Percentiles rank a stretch among this genome's conserved stretches.
These are phyloP conservation scores for Fusarium sp. DNA, from an alignment of 2,329 filamentous ascomycete genomes.

Conservation along the genomic window DNA sequence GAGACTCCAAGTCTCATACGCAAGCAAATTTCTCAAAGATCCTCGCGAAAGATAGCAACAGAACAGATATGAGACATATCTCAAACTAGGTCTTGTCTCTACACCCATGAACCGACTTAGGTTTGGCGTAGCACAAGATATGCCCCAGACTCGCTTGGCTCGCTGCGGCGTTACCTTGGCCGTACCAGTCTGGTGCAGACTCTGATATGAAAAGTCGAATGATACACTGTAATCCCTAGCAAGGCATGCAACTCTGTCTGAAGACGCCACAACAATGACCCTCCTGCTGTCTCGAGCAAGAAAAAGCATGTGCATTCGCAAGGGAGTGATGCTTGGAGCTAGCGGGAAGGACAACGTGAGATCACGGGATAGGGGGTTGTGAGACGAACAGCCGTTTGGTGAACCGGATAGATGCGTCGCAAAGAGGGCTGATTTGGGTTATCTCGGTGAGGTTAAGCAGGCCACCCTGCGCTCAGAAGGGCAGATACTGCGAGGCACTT, in stretches of 20 bases:
- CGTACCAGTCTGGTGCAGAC: slow-evolving; percentile 26
- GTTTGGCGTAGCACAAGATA: slow-evolving; percentile 22
- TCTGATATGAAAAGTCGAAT: slow-evolving; percentile 11
- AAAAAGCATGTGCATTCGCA: slow-evolving; percentile 27
- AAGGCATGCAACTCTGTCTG: slow-evolving; percentile 20
- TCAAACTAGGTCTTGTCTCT: slow-evolving; percentile 3
- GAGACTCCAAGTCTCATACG: slow-evolving; percentile 15
- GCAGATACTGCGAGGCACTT: slow-evolving; percentile 10
- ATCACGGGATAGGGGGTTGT: slow-evolving; percentile 36
- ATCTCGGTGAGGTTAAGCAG: slow-evolving; percentile 23
- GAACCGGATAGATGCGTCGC: slow-evolving; percentile 42
- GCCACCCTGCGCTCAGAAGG: neutral
- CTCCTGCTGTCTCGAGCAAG: slow-evolving; percentile 23
- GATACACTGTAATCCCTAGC: slow-evolving; percentile 1
- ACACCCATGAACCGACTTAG: slow-evolving; percentile 9
- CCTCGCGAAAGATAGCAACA: slow-evolving; percentile 15
- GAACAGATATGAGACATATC: slow-evolving; percentile 9
- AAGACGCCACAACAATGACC: slow-evolving; percentile 8
- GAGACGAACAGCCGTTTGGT: slow-evolving; percentile 33
- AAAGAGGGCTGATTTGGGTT: slow-evolving; percentile 44
- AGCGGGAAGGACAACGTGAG: slow-evolving; percentile 34
- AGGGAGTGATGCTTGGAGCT: slow-evolving; percentile 10
- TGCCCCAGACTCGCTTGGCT: slow-evolving; percentile 31
- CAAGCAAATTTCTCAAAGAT: slow-evolving; percentile 10
- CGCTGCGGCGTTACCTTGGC: slow-evolving; percentile 27